Evolutionary conservation across 306 rosid genomes (phyloP).

Genomic region (Dalbergia oliveri): DNA sequence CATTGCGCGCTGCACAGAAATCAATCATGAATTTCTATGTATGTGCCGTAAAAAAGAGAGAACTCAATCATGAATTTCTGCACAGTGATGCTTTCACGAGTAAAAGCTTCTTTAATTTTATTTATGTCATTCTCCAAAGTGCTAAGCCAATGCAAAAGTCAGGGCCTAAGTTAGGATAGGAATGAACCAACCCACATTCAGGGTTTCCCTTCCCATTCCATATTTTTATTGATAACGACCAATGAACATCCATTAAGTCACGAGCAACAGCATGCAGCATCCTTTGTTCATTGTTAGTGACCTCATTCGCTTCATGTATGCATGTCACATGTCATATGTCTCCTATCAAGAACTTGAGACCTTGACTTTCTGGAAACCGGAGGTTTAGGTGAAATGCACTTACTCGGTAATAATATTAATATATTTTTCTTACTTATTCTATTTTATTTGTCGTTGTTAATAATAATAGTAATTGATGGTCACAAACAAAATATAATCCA

Average conservation of each 20-base stretch:
- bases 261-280: neutral
- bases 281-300: neutral
- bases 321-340: neutral
- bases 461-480: too few relatives aligned
- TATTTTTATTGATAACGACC: neutral
- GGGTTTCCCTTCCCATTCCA: neutral
- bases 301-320: neutral
- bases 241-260: neutral
- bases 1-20: constrained; percentile 2
- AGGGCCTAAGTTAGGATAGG: neutral
- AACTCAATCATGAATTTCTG: neutral
- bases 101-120: neutral
- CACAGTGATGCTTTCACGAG: neutral
- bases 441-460: too few relatives aligned
- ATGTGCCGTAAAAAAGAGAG: neutral
- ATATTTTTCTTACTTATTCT: too few relatives aligned
- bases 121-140: neutral
- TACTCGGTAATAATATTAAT: too few relatives aligned
- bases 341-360: neutral
- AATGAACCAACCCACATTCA: neutral
- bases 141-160: neutral
- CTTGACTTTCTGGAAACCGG: too few relatives aligned
- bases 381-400: too few relatives aligned
- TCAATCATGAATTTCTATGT: neutral
- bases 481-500: too few relatives aligned